Conservation (phyloP, 192 early-diverging fungal genomes). For the Anaeromyces robustus region DNA sequence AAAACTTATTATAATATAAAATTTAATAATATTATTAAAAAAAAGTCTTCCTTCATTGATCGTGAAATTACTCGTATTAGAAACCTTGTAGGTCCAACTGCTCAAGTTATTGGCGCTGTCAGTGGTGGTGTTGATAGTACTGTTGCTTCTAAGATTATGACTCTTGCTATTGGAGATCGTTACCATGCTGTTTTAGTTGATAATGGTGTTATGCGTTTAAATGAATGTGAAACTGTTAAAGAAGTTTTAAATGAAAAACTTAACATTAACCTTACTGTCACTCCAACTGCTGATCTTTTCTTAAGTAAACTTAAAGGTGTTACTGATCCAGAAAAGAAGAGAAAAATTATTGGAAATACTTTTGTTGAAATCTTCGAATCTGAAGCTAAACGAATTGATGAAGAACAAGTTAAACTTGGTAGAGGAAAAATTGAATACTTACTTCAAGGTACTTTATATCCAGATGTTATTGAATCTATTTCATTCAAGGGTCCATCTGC, state of each 20-base stretch:
- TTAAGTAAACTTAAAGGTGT: conserved; percentile 72
- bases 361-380: conserved; percentile 97
- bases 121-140: conserved; percentile 93
- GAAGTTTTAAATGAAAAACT: conserved; percentile 71
- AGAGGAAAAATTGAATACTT: conserved; percentile 79
- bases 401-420: conserved; percentile 48
- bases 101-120: conserved; percentile 92
- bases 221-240: conserved; percentile 80
- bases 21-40: too few relatives aligned
- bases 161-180: conserved; percentile 90
- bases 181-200: conserved; percentile 91
- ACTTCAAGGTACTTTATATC: conserved; percentile 94
- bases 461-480: conserved; percentile 97
- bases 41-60: conserved; percentile 64
- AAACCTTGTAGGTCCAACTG: conserved; percentile 71
- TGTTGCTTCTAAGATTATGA: conserved; percentile 92
- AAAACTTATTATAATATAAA: too few relatives aligned
- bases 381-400: conserved; percentile 79
- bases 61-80: conserved; percentile 93
- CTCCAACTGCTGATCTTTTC: conserved; percentile 75
- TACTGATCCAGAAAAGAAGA: conserved; percentile 90
- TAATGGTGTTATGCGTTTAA: conserved; percentile 97
- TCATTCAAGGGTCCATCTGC: conserved; percentile 98
- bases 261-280: conserved; percentile 90
- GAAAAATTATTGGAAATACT: conserved; percentile 98